Base-by-base conservation (phyloP, 768 basidiomycete species). In the Lenzites betulinus region DNA sequence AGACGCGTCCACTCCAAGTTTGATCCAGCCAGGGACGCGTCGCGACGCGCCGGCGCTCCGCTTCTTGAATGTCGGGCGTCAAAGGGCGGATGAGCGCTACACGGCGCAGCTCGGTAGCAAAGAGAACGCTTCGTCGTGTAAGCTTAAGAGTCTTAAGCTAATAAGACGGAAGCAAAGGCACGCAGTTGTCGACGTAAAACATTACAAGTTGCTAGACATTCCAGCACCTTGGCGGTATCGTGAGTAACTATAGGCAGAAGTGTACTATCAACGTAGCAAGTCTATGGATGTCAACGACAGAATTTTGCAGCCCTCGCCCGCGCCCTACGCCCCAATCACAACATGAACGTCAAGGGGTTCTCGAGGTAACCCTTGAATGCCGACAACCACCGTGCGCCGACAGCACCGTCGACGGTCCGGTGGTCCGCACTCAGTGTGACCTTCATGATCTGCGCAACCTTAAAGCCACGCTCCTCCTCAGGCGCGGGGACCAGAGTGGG, bases 291-390 rank as follows among this genome's bases (percentile, higher is more conserved):
- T 53, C 55, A 28, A 60, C 55, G 39, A 50, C 49, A 39, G 28
- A 52, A 46, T 64, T 64, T 64, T 60, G 58, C 25, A 43, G 42
- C 51, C 50, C 51, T 33, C 30, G 11, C 30, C 30, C 30, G 30
- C 63, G 42, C 47, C 58, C 51, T 28, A 18, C 39, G 50, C 28
- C 26, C 47, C 36, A 25, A 18, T 86, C 74, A 97, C 59, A 98
- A 85, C 95, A 97, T 96, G 72, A 98, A 95, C 20, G 95, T 95
- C 71, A 97, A 75, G 47, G 95, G 95, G 74, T 98, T 96, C 79
- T 98, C 96, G 68, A 98, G 80, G 77, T 95, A 97, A 41, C 92
- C 90, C 77, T 93, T 96, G 83, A 98, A 96, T 39, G 93, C 92
- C 57, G 86, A 72, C 79, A 98, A 68, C 94, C 95, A 99, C 73